A percentile compares a stretch with the other conserved stretches of the same genome.
Evolutionary conservation across 2,329 filamentous ascomycete species (phyloP).

Genomic region (Fusarium sp.): DNA sequence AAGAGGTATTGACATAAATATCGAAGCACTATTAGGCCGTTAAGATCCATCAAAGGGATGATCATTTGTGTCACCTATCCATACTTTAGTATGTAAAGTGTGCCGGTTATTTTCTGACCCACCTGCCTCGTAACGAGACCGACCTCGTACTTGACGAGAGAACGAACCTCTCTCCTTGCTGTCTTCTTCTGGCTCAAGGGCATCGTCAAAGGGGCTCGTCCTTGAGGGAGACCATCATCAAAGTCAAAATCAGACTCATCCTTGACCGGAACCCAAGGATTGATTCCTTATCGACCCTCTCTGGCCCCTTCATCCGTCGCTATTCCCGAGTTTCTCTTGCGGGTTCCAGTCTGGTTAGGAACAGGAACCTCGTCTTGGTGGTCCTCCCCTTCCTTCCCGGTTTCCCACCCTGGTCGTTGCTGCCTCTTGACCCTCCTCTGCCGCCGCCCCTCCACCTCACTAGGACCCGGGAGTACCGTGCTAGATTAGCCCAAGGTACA

Average conservation of each 20-base stretch:
- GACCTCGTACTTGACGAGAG: slow-evolving; percentile 21
- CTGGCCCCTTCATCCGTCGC: slow-evolving; percentile 19
- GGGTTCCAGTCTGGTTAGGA: slow-evolving; percentile 31
- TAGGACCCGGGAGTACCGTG: slow-evolving; percentile 40
- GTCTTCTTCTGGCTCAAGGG: slow-evolving; percentile 11
- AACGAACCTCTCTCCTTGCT: neutral
- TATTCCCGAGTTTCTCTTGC: slow-evolving; percentile 34
- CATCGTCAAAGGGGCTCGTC: slow-evolving; percentile 11
- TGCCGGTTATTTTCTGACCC: too few relatives aligned
- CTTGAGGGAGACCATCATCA: slow-evolving; percentile 16
- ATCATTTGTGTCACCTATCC: too few relatives aligned
- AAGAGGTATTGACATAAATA: too few relatives aligned
- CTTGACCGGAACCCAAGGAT: slow-evolving; percentile 13
- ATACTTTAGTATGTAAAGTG: too few relatives aligned
- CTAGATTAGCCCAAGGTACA: slow-evolving; percentile 38
- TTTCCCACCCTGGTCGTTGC: slow-evolving; percentile 45
- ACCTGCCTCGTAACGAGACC: slow-evolving; percentile 26
- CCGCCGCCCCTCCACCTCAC: slow-evolving; percentile 36
- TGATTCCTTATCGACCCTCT: slow-evolving; percentile 16
- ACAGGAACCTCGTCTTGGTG: slow-evolving; percentile 35
- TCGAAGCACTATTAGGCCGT: too few relatives aligned
- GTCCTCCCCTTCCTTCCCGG: slow-evolving; percentile 32
- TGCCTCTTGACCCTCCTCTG: slow-evolving; percentile 29
- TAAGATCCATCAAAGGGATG: too few relatives aligned
- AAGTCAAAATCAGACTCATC: neutral